These are phyloP conservation scores for Corrigiola litoralis DNA, from an alignment of 179 eudicot species.

Conservation along the genomic window DNA sequence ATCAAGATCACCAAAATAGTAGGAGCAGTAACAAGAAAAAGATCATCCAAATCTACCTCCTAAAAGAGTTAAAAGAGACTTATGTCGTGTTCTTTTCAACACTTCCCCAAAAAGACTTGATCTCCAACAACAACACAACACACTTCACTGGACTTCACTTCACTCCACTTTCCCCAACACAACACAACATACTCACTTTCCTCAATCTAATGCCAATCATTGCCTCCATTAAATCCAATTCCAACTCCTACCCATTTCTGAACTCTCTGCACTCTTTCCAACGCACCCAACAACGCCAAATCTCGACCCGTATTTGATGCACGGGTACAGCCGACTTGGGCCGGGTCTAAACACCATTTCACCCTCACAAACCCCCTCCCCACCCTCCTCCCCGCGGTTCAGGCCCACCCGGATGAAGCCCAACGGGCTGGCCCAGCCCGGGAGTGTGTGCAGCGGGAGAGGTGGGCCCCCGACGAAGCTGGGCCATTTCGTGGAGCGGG, in stretches of 20 bases:
- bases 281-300: background rate
- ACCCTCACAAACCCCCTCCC: constrained; percentile 37
- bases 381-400: constrained; percentile 50
- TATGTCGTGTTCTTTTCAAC: no score
- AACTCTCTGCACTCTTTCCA: background rate
- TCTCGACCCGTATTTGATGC: constrained; percentile 36
- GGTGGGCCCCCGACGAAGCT: constrained; percentile 36
- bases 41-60: no score
- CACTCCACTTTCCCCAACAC: no score
- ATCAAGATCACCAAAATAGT: no score
- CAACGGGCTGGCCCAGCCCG: constrained; percentile 26
- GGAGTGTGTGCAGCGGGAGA: constrained; percentile 26
- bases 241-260: constrained; percentile 11
- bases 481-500: constrained; percentile 59
- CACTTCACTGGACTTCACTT: no score
- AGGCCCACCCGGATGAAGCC: constrained; percentile 50
- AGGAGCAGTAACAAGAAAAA: no score
- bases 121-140: no score
- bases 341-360: constrained; percentile 32
- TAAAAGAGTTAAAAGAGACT: no score
- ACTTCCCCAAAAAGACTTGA: no score
- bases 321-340: constrained; percentile 66
- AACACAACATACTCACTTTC: no score
- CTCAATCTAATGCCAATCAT: no score
- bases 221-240: no score